Evolutionary conservation across 768 basidiomycete species (phyloP).

Genomic region (Gymnopilus junonius): DNA sequence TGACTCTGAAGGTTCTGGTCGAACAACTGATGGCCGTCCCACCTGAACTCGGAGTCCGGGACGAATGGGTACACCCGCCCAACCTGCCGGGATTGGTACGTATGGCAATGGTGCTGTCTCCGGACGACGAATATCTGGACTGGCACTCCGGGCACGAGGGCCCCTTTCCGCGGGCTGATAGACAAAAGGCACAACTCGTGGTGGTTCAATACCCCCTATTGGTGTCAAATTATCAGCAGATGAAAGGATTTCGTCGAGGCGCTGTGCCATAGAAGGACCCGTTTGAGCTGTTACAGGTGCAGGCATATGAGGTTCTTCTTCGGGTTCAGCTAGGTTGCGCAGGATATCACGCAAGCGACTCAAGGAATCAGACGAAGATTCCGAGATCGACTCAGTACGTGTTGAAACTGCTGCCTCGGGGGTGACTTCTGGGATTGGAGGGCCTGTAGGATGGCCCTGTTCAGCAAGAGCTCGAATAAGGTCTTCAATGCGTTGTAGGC

Average conservation of each 20-base stretch:
- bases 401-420: slow-evolving; percentile 18
- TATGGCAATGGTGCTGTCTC: slow-evolving; percentile 17
- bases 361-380: slow-evolving; percentile 32
- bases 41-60: neutral
- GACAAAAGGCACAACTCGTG: slow-evolving; percentile 55
- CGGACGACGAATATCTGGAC: slow-evolving; percentile 35
- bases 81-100: neutral
- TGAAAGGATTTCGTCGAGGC: slow-evolving; percentile 64
- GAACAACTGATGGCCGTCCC: neutral
- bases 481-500: slow-evolving; percentile 50
- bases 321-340: slow-evolving; percentile 22
- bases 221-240: slow-evolving; percentile 44
- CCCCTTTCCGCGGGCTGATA: slow-evolving; percentile 52
- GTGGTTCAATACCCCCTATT: slow-evolving; percentile 49
- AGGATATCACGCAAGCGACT: slow-evolving; percentile 33
- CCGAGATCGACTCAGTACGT: slow-evolving; percentile 32
- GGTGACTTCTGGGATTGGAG: slow-evolving; percentile 15
- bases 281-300: slow-evolving; percentile 51
- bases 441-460: slow-evolving; percentile 34
- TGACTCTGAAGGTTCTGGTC: slow-evolving; percentile 1
- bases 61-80: neutral
- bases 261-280: slow-evolving; percentile 60
- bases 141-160: slow-evolving; percentile 37
- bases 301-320: slow-evolving; percentile 35
- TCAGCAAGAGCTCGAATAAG: slow-evolving; percentile 44